Evolutionary conservation across 2,329 filamentous ascomycete species (phyloP).

Genomic region (Cercospora berteroae): DNA sequence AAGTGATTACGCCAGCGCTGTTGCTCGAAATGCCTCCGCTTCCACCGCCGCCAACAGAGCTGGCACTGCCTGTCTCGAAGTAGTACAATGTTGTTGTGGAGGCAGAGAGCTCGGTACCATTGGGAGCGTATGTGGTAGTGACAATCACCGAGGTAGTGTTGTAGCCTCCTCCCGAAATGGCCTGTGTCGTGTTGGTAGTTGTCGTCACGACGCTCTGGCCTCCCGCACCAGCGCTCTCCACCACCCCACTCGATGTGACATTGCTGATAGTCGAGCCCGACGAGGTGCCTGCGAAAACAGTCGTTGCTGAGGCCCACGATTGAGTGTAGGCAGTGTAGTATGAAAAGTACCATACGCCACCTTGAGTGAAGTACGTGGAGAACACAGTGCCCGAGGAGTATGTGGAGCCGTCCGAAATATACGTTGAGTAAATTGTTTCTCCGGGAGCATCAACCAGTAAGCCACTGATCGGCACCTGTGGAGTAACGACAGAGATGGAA

Average conservation of each 20-base stretch:
- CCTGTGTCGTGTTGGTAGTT: conserved; percentile 21
- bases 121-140: conserved; percentile 26
- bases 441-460: conserved; percentile 22
- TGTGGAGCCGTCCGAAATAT: conserved; percentile 33
- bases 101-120: conserved; percentile 29
- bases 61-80: conserved; percentile 27
- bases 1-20: conserved; percentile 26
- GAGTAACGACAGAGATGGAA: conserved; percentile 34
- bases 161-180: too few relatives aligned
- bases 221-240: conserved; percentile 16
- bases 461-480: conserved; percentile 27
- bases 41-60: conserved; percentile 21
- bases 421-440: conserved; percentile 31
- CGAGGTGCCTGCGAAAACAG: conserved; percentile 28
- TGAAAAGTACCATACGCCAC: conserved; percentile 33
- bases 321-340: conserved; percentile 34
- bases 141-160: conserved; percentile 28
- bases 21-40: conserved; percentile 20
- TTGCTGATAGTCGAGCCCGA: conserved; percentile 25
- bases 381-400: conserved; percentile 33
- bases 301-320: conserved; percentile 33
- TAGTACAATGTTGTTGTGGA: conserved; percentile 29
- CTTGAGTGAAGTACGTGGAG: conserved; percentile 30
- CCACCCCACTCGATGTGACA: conserved; percentile 17
- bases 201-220: conserved; percentile 25